These are phyloP conservation scores for Globisporangium nagaii DNA, from an alignment of 352 stramenopile species.

Conservation along the genomic window DNA sequence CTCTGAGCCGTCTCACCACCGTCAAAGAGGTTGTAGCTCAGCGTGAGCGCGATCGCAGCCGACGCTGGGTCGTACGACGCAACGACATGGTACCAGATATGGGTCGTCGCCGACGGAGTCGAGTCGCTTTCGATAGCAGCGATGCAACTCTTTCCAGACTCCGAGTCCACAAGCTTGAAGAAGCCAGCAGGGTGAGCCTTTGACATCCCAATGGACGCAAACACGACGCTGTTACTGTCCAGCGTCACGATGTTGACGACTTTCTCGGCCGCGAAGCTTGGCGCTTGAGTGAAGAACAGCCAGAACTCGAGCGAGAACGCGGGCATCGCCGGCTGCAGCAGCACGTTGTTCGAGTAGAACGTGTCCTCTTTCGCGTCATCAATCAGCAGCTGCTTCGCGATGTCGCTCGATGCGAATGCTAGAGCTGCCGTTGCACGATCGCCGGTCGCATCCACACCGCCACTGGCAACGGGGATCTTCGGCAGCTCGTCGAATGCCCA, in stretches of 20 bases:
- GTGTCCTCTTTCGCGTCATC: constrained; percentile 38
- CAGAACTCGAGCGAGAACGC: constrained; percentile 69
- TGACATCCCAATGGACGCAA: constrained; percentile 5
- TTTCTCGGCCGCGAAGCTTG: not conserved
- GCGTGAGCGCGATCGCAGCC: constrained; percentile 31
- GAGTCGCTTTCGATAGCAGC: not conserved
- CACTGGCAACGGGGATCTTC: constrained; percentile 18
- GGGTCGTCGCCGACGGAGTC: not conserved
- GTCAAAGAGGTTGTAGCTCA: constrained; percentile 16
- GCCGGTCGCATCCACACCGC: not conserved
- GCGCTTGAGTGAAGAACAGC: constrained; percentile 17
- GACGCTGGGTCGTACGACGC: constrained; percentile 48
- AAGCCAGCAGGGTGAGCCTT: not conserved
- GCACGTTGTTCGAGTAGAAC: constrained; percentile 47
- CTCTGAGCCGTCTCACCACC: constrained; percentile 7
- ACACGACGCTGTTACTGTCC: not conserved
- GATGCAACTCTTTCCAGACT: constrained; percentile 11
- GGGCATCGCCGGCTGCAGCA: constrained; percentile 36
- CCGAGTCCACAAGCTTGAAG: constrained; percentile 25
- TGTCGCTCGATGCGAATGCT: constrained; percentile 4
- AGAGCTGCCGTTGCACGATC: constrained; percentile 6
- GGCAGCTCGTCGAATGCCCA: constrained; percentile 48
- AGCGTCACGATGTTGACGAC: constrained; percentile 10
- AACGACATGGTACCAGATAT: constrained; percentile 46
- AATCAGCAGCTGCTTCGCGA: constrained; percentile 25